Conservation (phyloP, 2,329 filamentous ascomycete genomes). For the Trichoderma atrobrunneum region DNA sequence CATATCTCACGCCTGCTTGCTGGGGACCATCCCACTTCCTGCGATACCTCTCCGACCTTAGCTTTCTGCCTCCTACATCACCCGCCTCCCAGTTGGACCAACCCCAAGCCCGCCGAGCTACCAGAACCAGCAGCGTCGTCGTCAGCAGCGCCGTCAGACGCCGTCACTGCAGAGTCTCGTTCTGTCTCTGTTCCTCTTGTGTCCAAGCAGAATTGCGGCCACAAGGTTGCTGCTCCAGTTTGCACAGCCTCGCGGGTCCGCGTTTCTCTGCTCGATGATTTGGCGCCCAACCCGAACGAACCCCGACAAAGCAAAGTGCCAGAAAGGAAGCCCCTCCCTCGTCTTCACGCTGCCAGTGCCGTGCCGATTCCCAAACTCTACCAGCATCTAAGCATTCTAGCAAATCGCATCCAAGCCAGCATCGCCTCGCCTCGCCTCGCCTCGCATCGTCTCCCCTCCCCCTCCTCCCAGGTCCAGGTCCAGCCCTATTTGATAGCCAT, state of each 20-base stretch:
- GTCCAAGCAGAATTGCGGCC: slow-evolving; percentile 11
- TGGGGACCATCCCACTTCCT: neutral
- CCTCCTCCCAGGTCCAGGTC: slow-evolving; percentile 5
- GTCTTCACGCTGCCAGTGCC: neutral
- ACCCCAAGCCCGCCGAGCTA: neutral
- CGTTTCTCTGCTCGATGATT: slow-evolving; percentile 18
- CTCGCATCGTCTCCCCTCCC: neutral
- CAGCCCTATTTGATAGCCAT: slow-evolving; percentile 17
- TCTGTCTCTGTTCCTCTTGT: neutral
- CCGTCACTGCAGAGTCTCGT: neutral
- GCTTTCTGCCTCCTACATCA: slow-evolving; percentile 18
- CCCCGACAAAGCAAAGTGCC: slow-evolving; percentile 16
- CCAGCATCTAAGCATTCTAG: slow-evolving; percentile 1
- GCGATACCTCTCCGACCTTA: neutral
- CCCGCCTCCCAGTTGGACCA: slow-evolving; percentile 1
- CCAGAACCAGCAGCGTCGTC: slow-evolving; percentile 16
- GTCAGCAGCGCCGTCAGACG: slow-evolving; percentile 17
- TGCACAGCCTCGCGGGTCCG: slow-evolving; percentile 21
- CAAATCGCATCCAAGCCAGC: neutral
- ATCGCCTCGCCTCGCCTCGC: slow-evolving; percentile 4
- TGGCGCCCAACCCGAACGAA: slow-evolving; percentile 20
- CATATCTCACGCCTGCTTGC: neutral
- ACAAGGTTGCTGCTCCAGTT: slow-evolving; percentile 18
- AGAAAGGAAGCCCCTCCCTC: slow-evolving; percentile 4
- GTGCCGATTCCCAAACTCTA: slow-evolving; percentile 11